Conservation (phyloP, 805 yeast species). For the Saturnispora mendoncae region DNA sequence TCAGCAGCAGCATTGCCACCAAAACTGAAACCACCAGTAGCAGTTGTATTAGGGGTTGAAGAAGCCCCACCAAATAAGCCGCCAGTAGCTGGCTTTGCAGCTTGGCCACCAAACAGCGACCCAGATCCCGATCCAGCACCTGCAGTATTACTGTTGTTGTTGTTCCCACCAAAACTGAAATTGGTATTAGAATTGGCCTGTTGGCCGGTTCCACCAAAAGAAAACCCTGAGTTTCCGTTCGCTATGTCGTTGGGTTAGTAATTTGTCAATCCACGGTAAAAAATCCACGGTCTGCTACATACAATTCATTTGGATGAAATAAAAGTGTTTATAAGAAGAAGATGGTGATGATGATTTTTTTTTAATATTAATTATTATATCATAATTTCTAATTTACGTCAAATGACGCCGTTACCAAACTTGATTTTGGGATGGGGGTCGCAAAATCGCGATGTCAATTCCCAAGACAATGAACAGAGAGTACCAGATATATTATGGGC, state of each 20-base stretch:
- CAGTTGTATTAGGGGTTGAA: constrained; percentile 4
- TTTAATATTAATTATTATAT: not conserved
- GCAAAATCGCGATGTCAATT: constrained; percentile 16
- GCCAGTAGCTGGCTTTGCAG: not conserved
- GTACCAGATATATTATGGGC: constrained; percentile 21
- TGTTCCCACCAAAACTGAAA: constrained; percentile 1
- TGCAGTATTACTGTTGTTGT: constrained; percentile 2
- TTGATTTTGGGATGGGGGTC: constrained; percentile 5
- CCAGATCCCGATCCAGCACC: constrained; percentile 1
- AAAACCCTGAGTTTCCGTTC: constrained; percentile 1
- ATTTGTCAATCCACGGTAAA: too few relatives aligned
- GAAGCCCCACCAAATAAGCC: not conserved
- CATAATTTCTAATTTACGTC: not conserved
- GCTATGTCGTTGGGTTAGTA: not conserved
- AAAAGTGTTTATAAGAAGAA: not conserved
- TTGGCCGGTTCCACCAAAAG: not conserved
- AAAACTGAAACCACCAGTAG: constrained; percentile 8
- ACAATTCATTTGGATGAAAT: not conserved
- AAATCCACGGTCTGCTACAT: too few relatives aligned
- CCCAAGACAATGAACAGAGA: constrained; percentile 26
- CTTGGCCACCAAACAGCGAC: not conserved
- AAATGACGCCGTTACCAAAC: constrained; percentile 6
- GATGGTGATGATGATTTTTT: not conserved
- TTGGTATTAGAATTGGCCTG: not conserved
- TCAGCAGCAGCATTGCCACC: not conserved